Evolutionary conservation across 1,284 basidiomycete genomes (phyloP).

Genomic region (Sporisorium graminicola): DNA sequence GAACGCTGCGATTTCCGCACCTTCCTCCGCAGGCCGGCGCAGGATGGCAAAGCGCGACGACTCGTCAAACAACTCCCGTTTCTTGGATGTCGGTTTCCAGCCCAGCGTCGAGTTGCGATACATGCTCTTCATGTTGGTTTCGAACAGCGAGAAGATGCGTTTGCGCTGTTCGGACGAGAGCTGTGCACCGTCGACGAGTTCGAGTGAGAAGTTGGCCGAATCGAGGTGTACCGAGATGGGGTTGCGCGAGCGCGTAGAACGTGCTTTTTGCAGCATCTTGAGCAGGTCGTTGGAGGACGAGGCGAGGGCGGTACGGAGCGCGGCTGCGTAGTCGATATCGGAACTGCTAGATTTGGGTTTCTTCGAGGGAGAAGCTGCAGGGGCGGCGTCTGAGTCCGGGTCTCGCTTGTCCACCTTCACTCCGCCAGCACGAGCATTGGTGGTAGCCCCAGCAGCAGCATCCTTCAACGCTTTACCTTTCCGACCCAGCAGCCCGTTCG

Average conservation of each 20-base stretch:
- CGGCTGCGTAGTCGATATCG: constrained; percentile 20
- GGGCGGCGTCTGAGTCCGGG: not conserved
- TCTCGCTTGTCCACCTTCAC: constrained; percentile 29
- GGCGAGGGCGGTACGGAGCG: constrained; percentile 10
- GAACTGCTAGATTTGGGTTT: constrained; percentile 4
- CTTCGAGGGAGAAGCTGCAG: not conserved
- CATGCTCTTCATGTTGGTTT: constrained; percentile 49
- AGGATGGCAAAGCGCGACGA: constrained; percentile 41
- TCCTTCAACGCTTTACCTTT: constrained; percentile 52
- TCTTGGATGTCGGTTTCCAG: constrained; percentile 38
- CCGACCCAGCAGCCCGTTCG: constrained; percentile 40
- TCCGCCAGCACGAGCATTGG: not conserved
- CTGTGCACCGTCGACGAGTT: constrained; percentile 9
- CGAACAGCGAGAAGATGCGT: constrained; percentile 40
- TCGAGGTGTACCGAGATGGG: constrained; percentile 23
- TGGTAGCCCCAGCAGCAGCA: constrained; percentile 18
- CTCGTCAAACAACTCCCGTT: constrained; percentile 32
- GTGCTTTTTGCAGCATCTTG: constrained; percentile 14
- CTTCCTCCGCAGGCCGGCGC: constrained; percentile 23
- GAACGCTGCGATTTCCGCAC: constrained; percentile 39
- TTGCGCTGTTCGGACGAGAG: constrained; percentile 46
- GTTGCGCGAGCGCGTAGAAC: constrained; percentile 25
- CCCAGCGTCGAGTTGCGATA: constrained; percentile 40
- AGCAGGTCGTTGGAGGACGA: constrained; percentile 15
- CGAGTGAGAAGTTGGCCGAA: constrained; percentile 17